These are phyloP conservation scores for Lepiota brunneoincarnata DNA, from an alignment of 768 basidiomycete species.

Conservation along the genomic window DNA sequence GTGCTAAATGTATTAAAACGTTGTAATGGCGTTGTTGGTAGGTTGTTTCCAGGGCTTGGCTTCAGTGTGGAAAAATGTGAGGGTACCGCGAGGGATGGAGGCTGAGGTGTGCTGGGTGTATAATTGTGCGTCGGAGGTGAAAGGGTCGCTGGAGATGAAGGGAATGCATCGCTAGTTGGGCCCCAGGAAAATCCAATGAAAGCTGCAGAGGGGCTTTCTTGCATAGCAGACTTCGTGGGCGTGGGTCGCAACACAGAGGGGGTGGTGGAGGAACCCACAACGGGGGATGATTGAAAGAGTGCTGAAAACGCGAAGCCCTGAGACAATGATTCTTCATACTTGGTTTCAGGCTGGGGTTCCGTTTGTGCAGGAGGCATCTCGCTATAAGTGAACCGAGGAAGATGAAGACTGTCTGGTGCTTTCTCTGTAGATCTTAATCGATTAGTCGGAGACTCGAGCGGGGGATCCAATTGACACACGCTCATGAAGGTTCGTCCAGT, in stretches of 20 bases:
- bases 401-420: conserved; percentile 56
- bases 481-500: conserved; percentile 52
- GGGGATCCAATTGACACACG: conserved; percentile 36
- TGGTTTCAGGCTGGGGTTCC: conserved; percentile 16
- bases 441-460: neutral
- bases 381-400: conserved; percentile 70
- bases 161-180: conserved; percentile 62
- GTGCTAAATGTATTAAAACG: conserved; percentile 46
- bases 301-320: conserved; percentile 77
- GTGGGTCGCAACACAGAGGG: conserved; percentile 41
- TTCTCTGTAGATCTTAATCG: conserved; percentile 31
- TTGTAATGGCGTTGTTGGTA: conserved; percentile 5
- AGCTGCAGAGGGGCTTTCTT: conserved; percentile 31
- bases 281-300: conserved; percentile 70
- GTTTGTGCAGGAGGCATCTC: conserved; percentile 31
- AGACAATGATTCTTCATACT: conserved; percentile 38
- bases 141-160: conserved; percentile 10
- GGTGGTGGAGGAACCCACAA: conserved; percentile 37
- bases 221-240: conserved; percentile 20
- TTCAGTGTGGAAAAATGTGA: conserved; percentile 23
- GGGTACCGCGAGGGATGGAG: conserved; percentile 14
- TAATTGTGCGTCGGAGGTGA: conserved; percentile 10
- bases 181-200: conserved; percentile 94
- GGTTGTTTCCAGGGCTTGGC: neutral
- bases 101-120: conserved; percentile 22